A percentile compares a stretch with the other conserved stretches of the same genome.
phyloP scores from a whole-genome alignment of 495 filamentous ascomycete genomes.

The Aspergillus cavernicola region DNA sequence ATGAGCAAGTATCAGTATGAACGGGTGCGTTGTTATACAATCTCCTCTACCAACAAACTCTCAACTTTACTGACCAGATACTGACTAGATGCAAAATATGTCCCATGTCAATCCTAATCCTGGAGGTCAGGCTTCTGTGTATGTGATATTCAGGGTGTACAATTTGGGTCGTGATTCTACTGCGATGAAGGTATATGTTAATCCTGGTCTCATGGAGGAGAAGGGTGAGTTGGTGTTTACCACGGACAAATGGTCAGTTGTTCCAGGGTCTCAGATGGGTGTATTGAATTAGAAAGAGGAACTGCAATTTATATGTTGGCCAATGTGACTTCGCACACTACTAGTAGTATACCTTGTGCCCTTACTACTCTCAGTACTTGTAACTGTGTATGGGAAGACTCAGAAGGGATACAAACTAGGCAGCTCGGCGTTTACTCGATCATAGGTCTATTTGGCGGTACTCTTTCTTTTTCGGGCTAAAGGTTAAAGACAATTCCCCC shows the following conservation, averaged over 20 bases:
- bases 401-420: too few species aligned
- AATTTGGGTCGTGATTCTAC: constrained; percentile 28
- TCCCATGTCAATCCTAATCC: neutral
- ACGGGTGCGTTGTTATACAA: constrained; percentile 27
- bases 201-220: constrained; percentile 26
- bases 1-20: constrained; percentile 41
- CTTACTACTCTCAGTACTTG: too few species aligned
- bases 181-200: constrained; percentile 34
- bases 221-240: constrained; percentile 22
- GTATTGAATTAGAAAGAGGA: too few species aligned
- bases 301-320: too few species aligned
- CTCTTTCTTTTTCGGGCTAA: too few species aligned
- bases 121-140: constrained; percentile 20
- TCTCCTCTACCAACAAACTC: neutral
- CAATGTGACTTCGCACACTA: too few species aligned
- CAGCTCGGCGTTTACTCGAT: too few species aligned
- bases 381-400: too few species aligned
- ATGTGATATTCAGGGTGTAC: constrained; percentile 42
- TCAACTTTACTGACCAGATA: neutral
- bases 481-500: too few species aligned
- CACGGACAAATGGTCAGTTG: neutral
- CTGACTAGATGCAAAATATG: neutral
- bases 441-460: too few species aligned
- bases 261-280: neutral
- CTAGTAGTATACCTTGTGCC: too few species aligned